phyloP scores from a whole-genome alignment of 176 grass and related monocot species.

The Triticum timopheevii region DNA sequence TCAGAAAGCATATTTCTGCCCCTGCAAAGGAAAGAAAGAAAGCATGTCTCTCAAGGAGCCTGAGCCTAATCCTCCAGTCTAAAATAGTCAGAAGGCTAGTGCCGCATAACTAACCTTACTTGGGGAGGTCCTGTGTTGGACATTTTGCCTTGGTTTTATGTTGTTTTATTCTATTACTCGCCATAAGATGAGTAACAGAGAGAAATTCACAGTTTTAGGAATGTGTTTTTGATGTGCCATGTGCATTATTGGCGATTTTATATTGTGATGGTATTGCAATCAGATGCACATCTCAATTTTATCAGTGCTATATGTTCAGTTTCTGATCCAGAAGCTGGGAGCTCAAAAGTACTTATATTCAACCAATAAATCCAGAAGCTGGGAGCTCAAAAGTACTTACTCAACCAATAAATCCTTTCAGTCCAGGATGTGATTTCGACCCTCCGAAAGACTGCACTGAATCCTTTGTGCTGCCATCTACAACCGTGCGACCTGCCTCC shows the following conservation, averaged over 20 bases:
- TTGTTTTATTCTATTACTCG: neutral
- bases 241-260: no score
- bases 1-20: no score
- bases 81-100: neutral
- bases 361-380: neutral
- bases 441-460: constrained; percentile 6
- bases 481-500: constrained; percentile 52
- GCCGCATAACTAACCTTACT: neutral
- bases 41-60: no score
- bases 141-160: neutral
- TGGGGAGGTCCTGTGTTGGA: neutral
- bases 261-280: no score
- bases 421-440: neutral
- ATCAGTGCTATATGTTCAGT: neutral
- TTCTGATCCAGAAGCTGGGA: neutral
- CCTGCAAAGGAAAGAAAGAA: no score
- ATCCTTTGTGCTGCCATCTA: constrained; percentile 40
- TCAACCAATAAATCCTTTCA: constrained; percentile 7
- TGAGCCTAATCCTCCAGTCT: neutral
- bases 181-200: no score
- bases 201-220: no score
- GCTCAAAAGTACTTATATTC: neutral
- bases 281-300: neutral
- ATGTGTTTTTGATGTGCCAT: no score
- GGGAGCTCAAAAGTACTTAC: neutral